Evolutionary conservation across 2,329 filamentous ascomycete genomes (phyloP).

Genomic region (Aspergillus viridinutans): DNA sequence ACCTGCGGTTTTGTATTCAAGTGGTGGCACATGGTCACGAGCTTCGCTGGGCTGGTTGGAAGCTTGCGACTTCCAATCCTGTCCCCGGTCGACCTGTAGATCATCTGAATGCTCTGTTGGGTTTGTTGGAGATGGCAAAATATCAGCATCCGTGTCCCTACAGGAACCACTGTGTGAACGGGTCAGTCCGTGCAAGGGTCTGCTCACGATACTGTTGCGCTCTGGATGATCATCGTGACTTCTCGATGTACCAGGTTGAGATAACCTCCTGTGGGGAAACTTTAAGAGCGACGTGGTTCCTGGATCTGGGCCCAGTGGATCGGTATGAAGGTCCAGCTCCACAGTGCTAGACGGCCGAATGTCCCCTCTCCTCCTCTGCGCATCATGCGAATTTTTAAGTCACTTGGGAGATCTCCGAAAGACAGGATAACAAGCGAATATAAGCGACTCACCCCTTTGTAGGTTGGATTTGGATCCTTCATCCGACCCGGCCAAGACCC

Average conservation of each 20-base stretch:
- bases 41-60: neutral
- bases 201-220: neutral
- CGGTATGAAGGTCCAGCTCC: neutral
- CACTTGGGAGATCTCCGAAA: neutral
- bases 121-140: neutral
- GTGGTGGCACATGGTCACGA: neutral
- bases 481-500: neutral
- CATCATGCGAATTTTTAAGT: neutral
- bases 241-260: neutral
- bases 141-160: slow-evolving; percentile 1
- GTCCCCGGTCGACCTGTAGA: neutral
- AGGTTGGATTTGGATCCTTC: neutral
- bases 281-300: neutral
- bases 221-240: neutral
- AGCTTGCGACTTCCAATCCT: neutral
- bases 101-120: slow-evolving; percentile 4
- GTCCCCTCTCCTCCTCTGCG: neutral
- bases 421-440: neutral
- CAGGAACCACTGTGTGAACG: neutral
- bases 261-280: neutral
- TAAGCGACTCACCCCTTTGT: neutral
- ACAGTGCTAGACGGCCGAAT: neutral
- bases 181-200: neutral
- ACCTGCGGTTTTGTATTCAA: neutral
- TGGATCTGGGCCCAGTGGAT: neutral